A percentile compares a stretch with the other conserved stretches of the same genome.
Conservation (phyloP, 78 protist species). For the Capsaspora owczarzaki region DNA sequence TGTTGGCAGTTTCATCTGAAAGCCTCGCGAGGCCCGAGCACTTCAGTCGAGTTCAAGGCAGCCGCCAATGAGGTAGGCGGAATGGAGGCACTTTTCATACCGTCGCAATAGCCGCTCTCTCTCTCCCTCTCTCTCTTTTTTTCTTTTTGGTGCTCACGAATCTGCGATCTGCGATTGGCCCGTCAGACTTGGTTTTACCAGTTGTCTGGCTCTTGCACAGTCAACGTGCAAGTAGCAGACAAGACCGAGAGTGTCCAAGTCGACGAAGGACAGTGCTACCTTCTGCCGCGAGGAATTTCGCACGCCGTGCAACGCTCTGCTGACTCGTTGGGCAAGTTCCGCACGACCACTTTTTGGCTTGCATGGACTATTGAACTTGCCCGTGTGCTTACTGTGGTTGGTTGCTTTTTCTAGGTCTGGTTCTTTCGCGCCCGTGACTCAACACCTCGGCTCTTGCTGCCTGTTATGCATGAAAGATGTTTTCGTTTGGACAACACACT, state of each 20-base stretch:
- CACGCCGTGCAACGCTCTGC: conserved; percentile 41
- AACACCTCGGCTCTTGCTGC: no score
- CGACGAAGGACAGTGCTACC: conserved; percentile 46
- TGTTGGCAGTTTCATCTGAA: not conserved
- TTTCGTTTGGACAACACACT: no score
- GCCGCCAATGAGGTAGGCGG: no score
- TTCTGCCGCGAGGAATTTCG: conserved; percentile 35
- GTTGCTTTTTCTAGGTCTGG: no score
- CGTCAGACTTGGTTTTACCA: not conserved
- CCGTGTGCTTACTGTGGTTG: no score
- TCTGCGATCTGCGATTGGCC: not conserved
- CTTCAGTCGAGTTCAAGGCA: no score
- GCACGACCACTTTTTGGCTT: no score
- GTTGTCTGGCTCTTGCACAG: not conserved
- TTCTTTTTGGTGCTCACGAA: not conserved
- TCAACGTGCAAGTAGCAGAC: not conserved
- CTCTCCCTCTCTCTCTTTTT: not conserved
- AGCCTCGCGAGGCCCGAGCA: not conserved
- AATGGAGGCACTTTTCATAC: not conserved
- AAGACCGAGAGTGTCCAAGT: conserved; percentile 17
- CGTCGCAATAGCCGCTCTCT: not conserved
- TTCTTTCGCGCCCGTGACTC: no score
- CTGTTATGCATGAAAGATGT: no score
- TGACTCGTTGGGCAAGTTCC: conserved; percentile 28
- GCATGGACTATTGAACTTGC: no score